phyloP scores from a whole-genome alignment of 306 rosid genomes.

The Sechiopsis laciniata region DNA sequence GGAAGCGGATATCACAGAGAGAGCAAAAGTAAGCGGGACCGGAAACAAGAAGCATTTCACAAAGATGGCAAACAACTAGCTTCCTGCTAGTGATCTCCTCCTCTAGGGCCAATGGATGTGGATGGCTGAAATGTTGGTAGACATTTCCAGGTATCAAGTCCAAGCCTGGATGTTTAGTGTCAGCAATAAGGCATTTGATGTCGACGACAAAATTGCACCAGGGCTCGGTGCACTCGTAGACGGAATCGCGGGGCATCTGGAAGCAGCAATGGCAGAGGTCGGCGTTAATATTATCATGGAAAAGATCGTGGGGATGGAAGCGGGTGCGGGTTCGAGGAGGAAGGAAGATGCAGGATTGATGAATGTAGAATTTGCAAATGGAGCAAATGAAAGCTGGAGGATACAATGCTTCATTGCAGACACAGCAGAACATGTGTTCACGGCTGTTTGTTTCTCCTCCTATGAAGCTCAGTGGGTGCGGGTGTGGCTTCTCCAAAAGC shows the following conservation, averaged over 20 bases:
- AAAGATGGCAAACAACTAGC: background rate
- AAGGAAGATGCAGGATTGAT: constrained; percentile 12
- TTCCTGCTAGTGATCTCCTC: background rate
- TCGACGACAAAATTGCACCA: background rate
- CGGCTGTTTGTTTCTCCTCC: background rate
- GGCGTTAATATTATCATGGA: background rate
- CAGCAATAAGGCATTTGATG: constrained; percentile 10
- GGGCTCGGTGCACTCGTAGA: background rate
- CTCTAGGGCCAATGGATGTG: background rate
- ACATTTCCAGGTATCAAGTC: background rate
- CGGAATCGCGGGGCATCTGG: background rate
- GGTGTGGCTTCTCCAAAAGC: constrained; percentile 1
- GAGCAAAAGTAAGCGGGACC: background rate
- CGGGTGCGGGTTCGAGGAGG: background rate
- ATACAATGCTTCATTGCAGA: background rate
- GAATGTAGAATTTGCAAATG: background rate
- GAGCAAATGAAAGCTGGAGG: constrained; percentile 16
- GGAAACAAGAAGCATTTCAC: constrained; percentile 5
- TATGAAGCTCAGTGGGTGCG: background rate
- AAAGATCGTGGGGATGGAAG: constrained; percentile 10
- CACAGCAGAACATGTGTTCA: background rate
- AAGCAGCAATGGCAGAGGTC: background rate
- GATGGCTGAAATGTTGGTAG: constrained; percentile 11
- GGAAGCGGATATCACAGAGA: background rate
- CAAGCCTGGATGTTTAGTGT: background rate